Base-by-base conservation (phyloP, 345 rosid genomes). In the Mercurialis annua region DNA sequence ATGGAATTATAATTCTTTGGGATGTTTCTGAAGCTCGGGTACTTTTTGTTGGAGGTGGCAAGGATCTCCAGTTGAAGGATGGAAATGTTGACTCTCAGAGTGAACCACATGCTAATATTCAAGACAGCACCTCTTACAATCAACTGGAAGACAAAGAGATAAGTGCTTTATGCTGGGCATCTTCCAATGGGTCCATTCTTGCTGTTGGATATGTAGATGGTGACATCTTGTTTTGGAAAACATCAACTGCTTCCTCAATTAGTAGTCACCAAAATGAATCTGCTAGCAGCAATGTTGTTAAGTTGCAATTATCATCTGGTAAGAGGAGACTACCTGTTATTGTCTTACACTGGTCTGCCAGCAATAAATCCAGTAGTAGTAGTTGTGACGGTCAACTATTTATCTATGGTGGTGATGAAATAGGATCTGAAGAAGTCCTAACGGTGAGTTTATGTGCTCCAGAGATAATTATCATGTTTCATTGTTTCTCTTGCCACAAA, bases 121-220 rank as follows among this genome's bases (percentile, higher is more conserved):
- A 82, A 57, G 79, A 77, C 47, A 76, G 66, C 54, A 42, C 36
- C 52, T 76, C 69, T 29, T 72, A 78, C 61, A 54, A 76, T 69
- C 83, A 81, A 44, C 76, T 57, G 43, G 71, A 64, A 70, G 95
- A 83, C 68, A 92, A 88, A 85, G 91, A 92, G 81, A 90, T 92
- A 77, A 84, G 83, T 80, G 82, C 95, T 70, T 76, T 92, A 57
- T 86, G 98, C 77, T 92, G 98, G 98, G 90, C 92, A 68, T 85
- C 95, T 40, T 63, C 81, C 54, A 79, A 81, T 79, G 98, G 96
- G 52, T 87, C 98, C 49, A 71, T 88, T 78, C 86, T 90, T 72
- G 92, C 92, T 20, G 95, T 86, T 62, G 98, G 98, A 66, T 92
- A 88, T 80, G 80, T 85, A 24, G 98, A 90, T 72, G 97, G 98